Base-by-base conservation (phyloP, 169 alveolate genomes). In the Eimeria praecox region DNA sequence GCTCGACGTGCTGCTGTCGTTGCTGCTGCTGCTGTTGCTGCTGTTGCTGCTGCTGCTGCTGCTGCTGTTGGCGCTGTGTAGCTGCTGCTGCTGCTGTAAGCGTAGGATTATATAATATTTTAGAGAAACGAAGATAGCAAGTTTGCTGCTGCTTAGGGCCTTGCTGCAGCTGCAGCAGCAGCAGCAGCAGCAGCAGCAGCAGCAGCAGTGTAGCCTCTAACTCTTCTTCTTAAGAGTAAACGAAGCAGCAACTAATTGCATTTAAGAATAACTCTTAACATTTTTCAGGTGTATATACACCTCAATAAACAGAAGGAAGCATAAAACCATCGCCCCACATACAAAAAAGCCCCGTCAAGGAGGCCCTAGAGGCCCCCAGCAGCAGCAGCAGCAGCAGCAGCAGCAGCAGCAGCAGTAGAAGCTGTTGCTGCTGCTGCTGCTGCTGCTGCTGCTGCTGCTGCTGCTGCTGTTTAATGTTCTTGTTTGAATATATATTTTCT, bases 181-280 rank as follows among this genome's bases (percentile, higher is more conserved):
- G 44, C 78, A 66, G 78, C 78, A 66, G 78, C 78, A 66, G 78
- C 78, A 66, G 78, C 78, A 66, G 78, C 78, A 66, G 78, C 78
- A 66, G 78, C 78, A 66, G 44, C 66, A 8, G n/a, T 12, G 66
- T 5, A 18, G 66, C 66, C 66, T 2, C n/a, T 56, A 56, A 18
- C 66, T 2, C 66, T 56, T 27, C 27, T 2, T 16, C 66, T 18
- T 56, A 56, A 16, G 4, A 56, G 66, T 27, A 56, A 56, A 56
- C 18, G 27, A 56, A 27, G 66, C 66, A 10, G 66, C 66, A 56
- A 16, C 66, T 56, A 56, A 56, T 18, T 12, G 14, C 4, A 2
- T 12, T 2, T 12, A 8, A 16, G 18, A 8, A 16, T 12, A 56
- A 56, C 8, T 56, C 8, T 12, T 16, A 4, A 56, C 4, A 16